Base-by-base conservation (phyloP, 345 rosid genomes). In the Salix viminalis region DNA sequence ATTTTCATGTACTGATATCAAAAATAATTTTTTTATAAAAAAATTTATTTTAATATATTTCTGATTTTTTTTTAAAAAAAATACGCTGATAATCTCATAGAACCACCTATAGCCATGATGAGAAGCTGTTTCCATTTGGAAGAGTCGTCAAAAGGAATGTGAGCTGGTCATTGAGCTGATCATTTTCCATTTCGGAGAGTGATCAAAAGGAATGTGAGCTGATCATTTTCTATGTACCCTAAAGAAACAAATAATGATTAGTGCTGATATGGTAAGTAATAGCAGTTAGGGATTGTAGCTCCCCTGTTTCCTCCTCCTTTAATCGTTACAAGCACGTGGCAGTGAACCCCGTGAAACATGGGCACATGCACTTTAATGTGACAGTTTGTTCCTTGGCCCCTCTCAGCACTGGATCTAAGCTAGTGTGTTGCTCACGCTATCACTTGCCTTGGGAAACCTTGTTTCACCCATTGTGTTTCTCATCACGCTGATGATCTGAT, bases 321-420 rank as follows among this genome's bases (percentile, higher is more conserved):
- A 23, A 19, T 73, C 70, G 66, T 52, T 56, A n/a, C 66, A 52
- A 9, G 70, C 73, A 48, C 30, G 19, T 61, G 77, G 48, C 73
- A 79, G 72, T 32, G 42, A 58, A 75, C 62, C 75, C 48, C 80
- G 58, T 42, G 76, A 72, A 62, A 80, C 76, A 56, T 73, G 69
- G 73, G 66, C 26, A 60, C 46, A 75, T 6, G 34, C 15, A 58
- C 48, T 11, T 11, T 70, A 52, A 70, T 77, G 65, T 79, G 37
- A 56, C 69, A 30, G 50, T 46, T 42, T n/a, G 52, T 32, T 67
- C 80, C 21, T 21, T 64, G 80, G 80, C 71, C 71, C 80, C 70
- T 50, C 2, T 32, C n/a, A 1, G 5, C 15, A 4, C 41, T n/a
- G 30, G 42, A 66, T 66, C 23, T 30, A 30, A 14, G n/a, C 23